These are phyloP conservation scores for Taphrina betulina DNA, from an alignment of 1,139 yeast genomes.

Conservation along the genomic window DNA sequence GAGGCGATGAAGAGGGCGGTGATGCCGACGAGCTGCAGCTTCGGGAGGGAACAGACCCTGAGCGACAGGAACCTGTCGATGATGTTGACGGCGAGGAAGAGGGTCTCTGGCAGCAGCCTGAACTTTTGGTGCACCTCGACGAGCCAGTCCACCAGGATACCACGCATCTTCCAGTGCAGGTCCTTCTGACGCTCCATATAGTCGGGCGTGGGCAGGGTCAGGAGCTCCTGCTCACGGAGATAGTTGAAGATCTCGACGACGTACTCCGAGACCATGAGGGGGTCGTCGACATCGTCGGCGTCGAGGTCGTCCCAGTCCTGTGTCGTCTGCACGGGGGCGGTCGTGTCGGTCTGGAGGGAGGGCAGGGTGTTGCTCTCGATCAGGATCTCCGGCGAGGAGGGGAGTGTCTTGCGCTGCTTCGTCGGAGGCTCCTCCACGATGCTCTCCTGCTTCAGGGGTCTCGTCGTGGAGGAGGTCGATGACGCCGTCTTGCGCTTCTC, in stretches of 20 bases:
- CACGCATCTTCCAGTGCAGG: slow-evolving; percentile 80
- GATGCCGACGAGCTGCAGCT: slow-evolving; percentile 85
- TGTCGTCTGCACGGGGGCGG: slow-evolving; percentile 1
- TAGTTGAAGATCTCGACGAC: slow-evolving; percentile 83
- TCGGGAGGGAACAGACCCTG: slow-evolving; percentile 76
- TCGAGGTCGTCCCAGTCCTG: slow-evolving; percentile 80
- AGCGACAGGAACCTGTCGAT: slow-evolving; percentile 87
- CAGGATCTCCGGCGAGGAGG: slow-evolving; percentile 5
- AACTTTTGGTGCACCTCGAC: slow-evolving; percentile 88
- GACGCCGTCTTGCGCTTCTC: slow-evolving; percentile 20
- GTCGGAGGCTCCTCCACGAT: slow-evolving; percentile 29
- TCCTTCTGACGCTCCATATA: slow-evolving; percentile 74
- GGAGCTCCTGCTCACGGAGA: slow-evolving; percentile 64
- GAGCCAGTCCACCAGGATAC: slow-evolving; percentile 90
- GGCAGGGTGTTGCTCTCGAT: background rate
- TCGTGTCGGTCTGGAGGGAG: background rate
- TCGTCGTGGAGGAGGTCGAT: background rate
- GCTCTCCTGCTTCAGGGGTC: slow-evolving; percentile 13
- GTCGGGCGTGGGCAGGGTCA: slow-evolving; percentile 72
- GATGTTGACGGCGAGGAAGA: slow-evolving; percentile 80
- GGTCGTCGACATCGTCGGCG: slow-evolving; percentile 87
- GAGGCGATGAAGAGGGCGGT: slow-evolving; percentile 90
- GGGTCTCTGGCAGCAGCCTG: slow-evolving; percentile 83
- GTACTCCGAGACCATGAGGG: slow-evolving; percentile 92
- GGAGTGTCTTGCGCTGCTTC: slow-evolving; percentile 30